Percentiles rank a stretch among this genome's conserved stretches.
Evolutionary conservation across 2,329 filamentous ascomycete genomes (phyloP).

Genomic region (Geosmithia morbida): DNA sequence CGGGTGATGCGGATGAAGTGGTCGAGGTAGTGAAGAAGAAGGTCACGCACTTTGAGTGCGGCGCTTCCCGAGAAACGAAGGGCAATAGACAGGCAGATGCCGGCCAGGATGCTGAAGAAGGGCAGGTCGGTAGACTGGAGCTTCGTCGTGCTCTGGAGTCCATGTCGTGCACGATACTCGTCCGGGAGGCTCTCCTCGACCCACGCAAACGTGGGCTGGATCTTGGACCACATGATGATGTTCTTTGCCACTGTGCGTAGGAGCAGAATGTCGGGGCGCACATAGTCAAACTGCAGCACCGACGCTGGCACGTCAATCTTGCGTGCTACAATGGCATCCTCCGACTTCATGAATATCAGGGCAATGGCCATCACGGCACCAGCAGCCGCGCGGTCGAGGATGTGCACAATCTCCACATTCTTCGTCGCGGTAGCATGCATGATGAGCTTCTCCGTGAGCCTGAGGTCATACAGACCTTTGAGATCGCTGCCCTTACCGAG

Average conservation of each 20-base stretch:
- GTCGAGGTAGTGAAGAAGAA: constrained; percentile 74
- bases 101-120: constrained; percentile 83
- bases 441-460: constrained; percentile 75
- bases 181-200: constrained; percentile 58
- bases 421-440: constrained; percentile 77
- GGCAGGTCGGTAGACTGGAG: constrained; percentile 75
- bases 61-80: constrained; percentile 63
- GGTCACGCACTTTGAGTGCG: constrained; percentile 56
- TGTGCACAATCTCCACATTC: constrained; percentile 81
- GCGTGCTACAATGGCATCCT: constrained; percentile 70
- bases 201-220: constrained; percentile 62
- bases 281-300: constrained; percentile 82
- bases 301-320: constrained; percentile 93
- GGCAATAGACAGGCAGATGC: constrained; percentile 69
- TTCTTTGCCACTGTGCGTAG: constrained; percentile 81
- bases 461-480: constrained; percentile 85
- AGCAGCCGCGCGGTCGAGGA: constrained; percentile 83
- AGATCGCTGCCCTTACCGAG: constrained; percentile 80
- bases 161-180: constrained; percentile 49
- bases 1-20: constrained; percentile 68
- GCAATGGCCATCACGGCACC: constrained; percentile 85
- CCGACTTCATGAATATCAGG: constrained; percentile 94
- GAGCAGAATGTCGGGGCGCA: constrained; percentile 83
- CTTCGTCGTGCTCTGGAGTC: constrained; percentile 41
- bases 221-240: constrained; percentile 82